Evolutionary conservation across 2,329 filamentous ascomycete genomes (phyloP).

Genomic region (Aspergillus luchuensis): DNA sequence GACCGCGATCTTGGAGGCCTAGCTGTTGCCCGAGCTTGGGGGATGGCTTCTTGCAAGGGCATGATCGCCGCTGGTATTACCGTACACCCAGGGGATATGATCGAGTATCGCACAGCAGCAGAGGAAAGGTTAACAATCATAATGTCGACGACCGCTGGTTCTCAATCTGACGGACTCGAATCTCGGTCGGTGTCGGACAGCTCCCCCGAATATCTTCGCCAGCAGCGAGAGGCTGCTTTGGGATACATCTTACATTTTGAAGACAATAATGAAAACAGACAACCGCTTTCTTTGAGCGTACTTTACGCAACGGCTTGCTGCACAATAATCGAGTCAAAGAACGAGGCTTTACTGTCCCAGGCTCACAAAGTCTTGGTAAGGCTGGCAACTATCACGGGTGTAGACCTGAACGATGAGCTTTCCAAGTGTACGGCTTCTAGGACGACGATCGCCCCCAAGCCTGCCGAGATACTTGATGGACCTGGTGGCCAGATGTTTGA

Average conservation of each 20-base stretch:
- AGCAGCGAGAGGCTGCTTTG: slow-evolving; percentile 29
- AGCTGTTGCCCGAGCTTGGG: slow-evolving; percentile 56
- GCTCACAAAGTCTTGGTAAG: slow-evolving; percentile 31
- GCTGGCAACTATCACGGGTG: slow-evolving; percentile 29
- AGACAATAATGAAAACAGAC: slow-evolving; percentile 16
- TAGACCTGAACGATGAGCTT: slow-evolving; percentile 38
- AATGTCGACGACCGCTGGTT: slow-evolving; percentile 31
- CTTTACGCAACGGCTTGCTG: slow-evolving; percentile 42
- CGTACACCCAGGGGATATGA: slow-evolving; percentile 58
- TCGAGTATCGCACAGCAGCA: slow-evolving; percentile 57
- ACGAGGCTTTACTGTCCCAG: slow-evolving; percentile 25
- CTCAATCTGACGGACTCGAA: neutral
- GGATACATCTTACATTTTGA: slow-evolving; percentile 31
- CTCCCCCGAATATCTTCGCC: slow-evolving; percentile 18
- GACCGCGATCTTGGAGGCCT: slow-evolving; percentile 54
- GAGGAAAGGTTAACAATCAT: slow-evolving; percentile 48
- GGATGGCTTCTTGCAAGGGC: slow-evolving; percentile 53
- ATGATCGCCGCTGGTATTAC: slow-evolving; percentile 54
- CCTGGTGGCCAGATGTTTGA: slow-evolving; percentile 43
- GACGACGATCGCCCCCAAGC: slow-evolving; percentile 27
- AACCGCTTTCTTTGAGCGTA: slow-evolving; percentile 32
- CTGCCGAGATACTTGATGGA: slow-evolving; percentile 23
- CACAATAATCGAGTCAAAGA: slow-evolving; percentile 33
- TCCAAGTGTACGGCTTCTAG: slow-evolving; percentile 25
- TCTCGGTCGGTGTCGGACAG: slow-evolving; percentile 15